These are phyloP conservation scores for Daldinia vernicosa DNA, from an alignment of 495 filamentous ascomycete genomes.

Conservation along the genomic window DNA sequence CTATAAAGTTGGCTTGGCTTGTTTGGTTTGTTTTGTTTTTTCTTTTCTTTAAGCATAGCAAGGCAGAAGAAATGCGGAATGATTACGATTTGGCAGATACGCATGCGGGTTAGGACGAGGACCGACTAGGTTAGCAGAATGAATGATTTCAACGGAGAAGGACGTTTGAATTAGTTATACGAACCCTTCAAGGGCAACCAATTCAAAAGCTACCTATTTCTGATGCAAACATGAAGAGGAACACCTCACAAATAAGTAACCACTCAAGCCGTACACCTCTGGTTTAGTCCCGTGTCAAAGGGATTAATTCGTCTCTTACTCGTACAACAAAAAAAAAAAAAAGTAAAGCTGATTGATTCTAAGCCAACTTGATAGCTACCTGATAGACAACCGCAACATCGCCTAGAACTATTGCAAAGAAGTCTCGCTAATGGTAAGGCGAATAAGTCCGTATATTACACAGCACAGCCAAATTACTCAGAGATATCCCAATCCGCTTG, in stretches of 20 bases:
- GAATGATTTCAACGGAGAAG: neutral
- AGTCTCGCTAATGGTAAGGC: neutral
- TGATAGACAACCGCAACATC: neutral
- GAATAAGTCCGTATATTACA: neutral
- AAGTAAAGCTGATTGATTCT: neutral
- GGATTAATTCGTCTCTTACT: neutral
- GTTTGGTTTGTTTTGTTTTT: neutral
- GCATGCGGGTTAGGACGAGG: neutral
- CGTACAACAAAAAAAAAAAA: neutral
- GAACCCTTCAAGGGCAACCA: no score
- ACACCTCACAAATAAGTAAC: neutral
- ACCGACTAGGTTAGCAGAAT: neutral
- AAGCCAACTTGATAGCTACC: neutral
- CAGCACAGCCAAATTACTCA: conserved; percentile 2
- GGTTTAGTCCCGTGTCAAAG: neutral
- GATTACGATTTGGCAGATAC: neutral
- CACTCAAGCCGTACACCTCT: no score
- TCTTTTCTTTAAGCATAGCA: neutral
- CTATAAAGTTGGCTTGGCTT: neutral
- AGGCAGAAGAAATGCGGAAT: neutral
- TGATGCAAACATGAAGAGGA: neutral
- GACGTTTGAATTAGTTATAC: neutral
- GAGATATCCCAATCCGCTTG: conserved; percentile 38
- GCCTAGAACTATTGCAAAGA: neutral
- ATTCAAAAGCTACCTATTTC: neutral